phyloP scores from a whole-genome alignment of 2,329 filamentous ascomycete species.

The Aciculosporium take region DNA sequence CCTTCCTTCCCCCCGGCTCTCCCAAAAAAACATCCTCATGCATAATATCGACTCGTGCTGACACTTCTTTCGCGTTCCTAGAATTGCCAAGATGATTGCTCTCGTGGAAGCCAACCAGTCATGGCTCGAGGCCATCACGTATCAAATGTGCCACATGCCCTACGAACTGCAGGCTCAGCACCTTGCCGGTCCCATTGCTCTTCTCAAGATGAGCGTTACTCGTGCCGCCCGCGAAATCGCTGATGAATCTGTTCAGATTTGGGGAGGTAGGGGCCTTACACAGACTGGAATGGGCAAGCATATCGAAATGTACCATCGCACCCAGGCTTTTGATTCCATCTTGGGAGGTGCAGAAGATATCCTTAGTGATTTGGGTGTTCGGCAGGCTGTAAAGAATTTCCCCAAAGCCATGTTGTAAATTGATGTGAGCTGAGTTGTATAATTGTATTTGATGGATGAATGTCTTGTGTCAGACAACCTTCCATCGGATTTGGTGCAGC shows the following conservation, averaged over 20 bases:
- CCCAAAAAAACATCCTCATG: conserved; percentile 2
- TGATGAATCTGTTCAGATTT: conserved; percentile 74
- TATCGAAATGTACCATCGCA: conserved; percentile 73
- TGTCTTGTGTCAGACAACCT: no score
- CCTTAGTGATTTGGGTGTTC: conserved; percentile 63
- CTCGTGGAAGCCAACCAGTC: conserved; percentile 70
- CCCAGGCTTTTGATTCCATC: conserved; percentile 69
- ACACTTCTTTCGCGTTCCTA: conserved; percentile 13
- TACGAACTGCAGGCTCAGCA: conserved; percentile 63
- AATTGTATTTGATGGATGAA: neutral
- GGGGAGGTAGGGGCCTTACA: conserved; percentile 68
- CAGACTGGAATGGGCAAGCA: conserved; percentile 70
- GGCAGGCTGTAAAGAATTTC: conserved; percentile 73
- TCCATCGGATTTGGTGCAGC: no score
- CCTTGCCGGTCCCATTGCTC: conserved; percentile 66
- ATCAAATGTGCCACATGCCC: conserved; percentile 78
- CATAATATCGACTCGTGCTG: neutral
- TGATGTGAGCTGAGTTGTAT: neutral
- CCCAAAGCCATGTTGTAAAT: conserved; percentile 66
- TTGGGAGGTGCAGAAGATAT: conserved; percentile 76
- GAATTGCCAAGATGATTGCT: conserved; percentile 75
- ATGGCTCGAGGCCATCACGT: conserved; percentile 73
- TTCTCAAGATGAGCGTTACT: conserved; percentile 68
- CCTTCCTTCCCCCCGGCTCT: no score
- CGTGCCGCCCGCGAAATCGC: conserved; percentile 70